Base-by-base conservation (phyloP, 805 yeast genomes). In the Saturnispora silvae region DNA sequence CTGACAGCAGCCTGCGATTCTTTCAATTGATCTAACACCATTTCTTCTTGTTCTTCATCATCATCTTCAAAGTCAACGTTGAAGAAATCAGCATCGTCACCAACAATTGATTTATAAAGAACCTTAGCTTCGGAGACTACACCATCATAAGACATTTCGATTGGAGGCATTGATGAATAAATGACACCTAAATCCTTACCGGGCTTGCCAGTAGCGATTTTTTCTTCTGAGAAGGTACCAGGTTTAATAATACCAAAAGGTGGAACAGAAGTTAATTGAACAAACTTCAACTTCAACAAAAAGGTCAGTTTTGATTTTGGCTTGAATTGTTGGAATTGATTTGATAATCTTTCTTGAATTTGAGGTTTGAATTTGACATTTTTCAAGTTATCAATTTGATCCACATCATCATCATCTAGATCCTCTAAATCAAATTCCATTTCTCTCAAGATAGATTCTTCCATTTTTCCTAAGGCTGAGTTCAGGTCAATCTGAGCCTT, bases 1-100 rank as follows among this genome's bases (percentile, higher is more conserved):
- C 34, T 29, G 39, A 36, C 39, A 36, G 34, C 39, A 36, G 39
- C 22, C 39, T 28, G 25, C 8, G 4, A 20, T 3, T 11, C 13
- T 33, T 31, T 16, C 26, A 9, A 6, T 16, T 27, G 26, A 15
- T 15, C 13, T 9, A 4, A 20, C 16, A 25, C 34, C 34, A 40
- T 31, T 17, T 26, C 24, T 22, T 38, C 34, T 4, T 31, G 33
- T 16, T 64, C 67, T 25, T 77, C 87, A 31, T 82, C 95, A 16
- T 86, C 96, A 56, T 89, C 97, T 59, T 89, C 96, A 53, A 89
- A 89, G 59, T 89, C 97, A 29, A 89, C 83, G 56, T 85, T 95
- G 54, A 89, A 89, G 62, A 92, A 92, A 59, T 89, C 97, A 50
- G 89, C 96, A 54, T 82, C 92, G 2, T 94, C 73, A 8, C 97